phyloP scores from a whole-genome alignment of 2,329 filamentous ascomycete species.

The Davidsoniella virescens region DNA sequence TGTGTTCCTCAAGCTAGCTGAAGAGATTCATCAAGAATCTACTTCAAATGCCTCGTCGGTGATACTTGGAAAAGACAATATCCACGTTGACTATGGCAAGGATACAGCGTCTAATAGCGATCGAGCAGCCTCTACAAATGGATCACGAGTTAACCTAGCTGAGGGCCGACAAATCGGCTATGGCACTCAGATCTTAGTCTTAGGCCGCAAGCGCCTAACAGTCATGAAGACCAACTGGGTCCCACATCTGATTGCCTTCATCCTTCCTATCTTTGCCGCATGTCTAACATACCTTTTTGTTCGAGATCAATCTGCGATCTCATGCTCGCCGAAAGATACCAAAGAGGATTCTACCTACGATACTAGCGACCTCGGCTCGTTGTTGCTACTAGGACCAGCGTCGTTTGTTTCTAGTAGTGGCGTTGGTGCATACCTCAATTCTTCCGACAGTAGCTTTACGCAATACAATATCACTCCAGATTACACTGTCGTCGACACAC shows the following conservation, averaged over 20 bases:
- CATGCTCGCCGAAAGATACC: slow-evolving; percentile 23
- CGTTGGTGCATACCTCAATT: slow-evolving; percentile 5
- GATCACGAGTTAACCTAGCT: slow-evolving; percentile 36
- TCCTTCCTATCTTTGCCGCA: slow-evolving; percentile 65
- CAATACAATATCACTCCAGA: slow-evolving; percentile 6
- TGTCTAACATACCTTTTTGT: slow-evolving; percentile 67
- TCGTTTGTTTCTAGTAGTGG: slow-evolving; percentile 1
- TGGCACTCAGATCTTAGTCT: slow-evolving; percentile 50
- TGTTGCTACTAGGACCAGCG: slow-evolving; percentile 6
- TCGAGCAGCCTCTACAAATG: not conserved
- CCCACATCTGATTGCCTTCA: slow-evolving; percentile 56
- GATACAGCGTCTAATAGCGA: slow-evolving; percentile 2
- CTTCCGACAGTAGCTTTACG: slow-evolving; percentile 6
- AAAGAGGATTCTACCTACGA: slow-evolving; percentile 22
- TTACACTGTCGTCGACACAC: slow-evolving; percentile 35
- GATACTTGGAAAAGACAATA: slow-evolving; percentile 14
- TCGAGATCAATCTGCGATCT: slow-evolving; percentile 26
- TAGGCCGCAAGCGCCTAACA: slow-evolving; percentile 63
- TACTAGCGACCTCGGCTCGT: slow-evolving; percentile 19
- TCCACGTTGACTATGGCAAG: slow-evolving; percentile 15
- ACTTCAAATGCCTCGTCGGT: slow-evolving; percentile 17
- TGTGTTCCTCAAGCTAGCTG: slow-evolving; percentile 73
- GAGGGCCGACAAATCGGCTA: slow-evolving; percentile 57
- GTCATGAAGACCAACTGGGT: slow-evolving; percentile 66
- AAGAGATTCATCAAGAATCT: slow-evolving; percentile 42